Evolutionary conservation across 371 early-diverging fungal genomes (phyloP).

Genomic region (Funneliformis caledonium): DNA sequence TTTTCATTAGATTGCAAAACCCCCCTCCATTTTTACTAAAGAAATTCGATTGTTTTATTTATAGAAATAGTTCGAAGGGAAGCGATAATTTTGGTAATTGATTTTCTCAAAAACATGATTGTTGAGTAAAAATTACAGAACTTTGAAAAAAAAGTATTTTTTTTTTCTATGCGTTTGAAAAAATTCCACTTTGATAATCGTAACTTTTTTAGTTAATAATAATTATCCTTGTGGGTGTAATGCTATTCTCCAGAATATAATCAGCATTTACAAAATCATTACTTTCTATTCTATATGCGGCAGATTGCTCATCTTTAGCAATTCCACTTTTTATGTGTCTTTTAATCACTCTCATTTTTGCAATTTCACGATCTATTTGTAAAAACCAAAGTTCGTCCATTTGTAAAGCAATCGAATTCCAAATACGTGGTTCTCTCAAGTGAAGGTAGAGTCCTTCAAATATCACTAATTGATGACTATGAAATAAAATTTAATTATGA

Average conservation of each 20-base stretch:
- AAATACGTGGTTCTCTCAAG: slow-evolving; percentile 43
- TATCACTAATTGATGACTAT: slow-evolving; percentile 50
- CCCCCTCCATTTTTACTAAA: too few relatives aligned
- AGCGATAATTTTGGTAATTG: too few relatives aligned
- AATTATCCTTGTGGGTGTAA: slow-evolving; percentile 10
- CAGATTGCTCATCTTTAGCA: slow-evolving; percentile 39
- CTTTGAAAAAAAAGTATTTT: too few relatives aligned
- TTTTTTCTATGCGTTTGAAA: too few relatives aligned
- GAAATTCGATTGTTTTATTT: too few relatives aligned
- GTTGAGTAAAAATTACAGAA: too few relatives aligned
- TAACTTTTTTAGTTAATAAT: neutral
- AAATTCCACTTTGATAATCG: too few relatives aligned
- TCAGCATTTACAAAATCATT: slow-evolving; percentile 45
- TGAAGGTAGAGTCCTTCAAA: slow-evolving; percentile 58
- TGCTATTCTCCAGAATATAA: slow-evolving; percentile 41
- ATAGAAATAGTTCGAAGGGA: too few relatives aligned
- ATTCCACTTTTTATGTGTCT: slow-evolving; percentile 49
- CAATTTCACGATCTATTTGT: slow-evolving; percentile 43
- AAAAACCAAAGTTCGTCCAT: slow-evolving; percentile 52
- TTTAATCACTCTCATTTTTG: slow-evolving; percentile 46
- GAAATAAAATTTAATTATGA: neutral
- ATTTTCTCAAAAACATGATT: too few relatives aligned
- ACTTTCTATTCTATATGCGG: slow-evolving; percentile 27
- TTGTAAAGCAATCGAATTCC: slow-evolving; percentile 45
- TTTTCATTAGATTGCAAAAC: too few relatives aligned